Percentiles rank a stretch among this genome's conserved stretches.
phyloP scores from a whole-genome alignment of 2,329 filamentous ascomycete genomes.

The Ophiostoma sp. region DNA sequence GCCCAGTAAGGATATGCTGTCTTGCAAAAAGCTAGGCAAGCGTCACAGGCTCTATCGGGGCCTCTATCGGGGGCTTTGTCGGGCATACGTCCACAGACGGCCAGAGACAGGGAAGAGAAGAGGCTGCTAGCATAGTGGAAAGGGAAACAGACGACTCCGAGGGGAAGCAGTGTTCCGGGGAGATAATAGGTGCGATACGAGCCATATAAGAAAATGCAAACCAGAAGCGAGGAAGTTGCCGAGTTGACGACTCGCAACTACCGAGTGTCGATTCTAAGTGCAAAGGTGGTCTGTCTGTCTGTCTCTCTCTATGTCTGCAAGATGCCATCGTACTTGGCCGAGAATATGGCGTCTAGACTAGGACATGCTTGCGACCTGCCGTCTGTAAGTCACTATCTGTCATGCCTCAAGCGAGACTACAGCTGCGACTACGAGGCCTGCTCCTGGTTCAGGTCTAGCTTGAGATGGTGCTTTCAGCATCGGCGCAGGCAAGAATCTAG shows the following conservation, averaged over 20 bases:
- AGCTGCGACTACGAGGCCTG: too few species aligned
- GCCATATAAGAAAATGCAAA: neutral
- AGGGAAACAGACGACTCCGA: neutral
- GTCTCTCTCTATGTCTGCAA: too few species aligned
- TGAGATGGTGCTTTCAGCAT: neutral
- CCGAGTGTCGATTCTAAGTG: neutral
- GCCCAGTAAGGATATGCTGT: neutral
- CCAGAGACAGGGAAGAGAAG: neutral
- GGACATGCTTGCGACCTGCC: neutral
- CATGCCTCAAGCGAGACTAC: too few species aligned
- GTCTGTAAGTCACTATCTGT: too few species aligned
- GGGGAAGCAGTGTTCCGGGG: neutral
- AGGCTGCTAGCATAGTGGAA: neutral
- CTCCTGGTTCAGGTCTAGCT: neutral
- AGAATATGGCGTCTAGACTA: neutral
- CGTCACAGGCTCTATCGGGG: neutral
- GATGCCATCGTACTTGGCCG: neutral
- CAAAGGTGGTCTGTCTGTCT: too few species aligned
- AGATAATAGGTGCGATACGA: neutral
- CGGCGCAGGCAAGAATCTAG: neutral
- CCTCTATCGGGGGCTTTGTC: neutral
- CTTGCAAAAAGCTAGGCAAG: neutral
- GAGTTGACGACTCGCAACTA: neutral
- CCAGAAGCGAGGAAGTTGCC: neutral
- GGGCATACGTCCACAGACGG: neutral